These are phyloP conservation scores for Kwoniella dejecticola DNA, from an alignment of 768 basidiomycete genomes.

Conservation along the genomic window DNA sequence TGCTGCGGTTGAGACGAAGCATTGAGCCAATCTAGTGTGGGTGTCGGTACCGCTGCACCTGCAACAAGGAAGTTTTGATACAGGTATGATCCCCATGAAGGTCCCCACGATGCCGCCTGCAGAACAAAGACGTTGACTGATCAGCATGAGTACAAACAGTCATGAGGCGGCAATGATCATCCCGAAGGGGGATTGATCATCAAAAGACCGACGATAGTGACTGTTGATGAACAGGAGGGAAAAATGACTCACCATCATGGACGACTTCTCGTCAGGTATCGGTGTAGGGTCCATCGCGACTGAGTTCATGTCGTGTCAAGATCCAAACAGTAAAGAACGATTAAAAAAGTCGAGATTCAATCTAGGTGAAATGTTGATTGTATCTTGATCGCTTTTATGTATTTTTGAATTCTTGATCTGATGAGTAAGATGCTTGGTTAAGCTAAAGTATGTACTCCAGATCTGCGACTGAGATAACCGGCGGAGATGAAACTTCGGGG, in stretches of 20 bases:
- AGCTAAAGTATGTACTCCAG: neutral
- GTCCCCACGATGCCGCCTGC: slow-evolving; percentile 11
- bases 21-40: slow-evolving; percentile 28
- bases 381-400: too few relatives aligned
- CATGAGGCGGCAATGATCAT: neutral
- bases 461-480: neutral
- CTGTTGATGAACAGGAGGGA: neutral
- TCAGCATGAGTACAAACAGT: neutral
- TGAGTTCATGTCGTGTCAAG: neutral
- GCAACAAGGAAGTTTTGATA: slow-evolving; percentile 44
- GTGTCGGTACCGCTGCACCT: slow-evolving; percentile 34
- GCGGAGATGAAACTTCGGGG: neutral
- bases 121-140: neutral
- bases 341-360: neutral
- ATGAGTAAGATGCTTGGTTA: neutral
- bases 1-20: slow-evolving; percentile 7
- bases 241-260: slow-evolving; percentile 9
- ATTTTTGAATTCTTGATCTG: too few relatives aligned
- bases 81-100: slow-evolving; percentile 47
- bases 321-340: neutral
- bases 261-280: slow-evolving; percentile 2
- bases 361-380: neutral
- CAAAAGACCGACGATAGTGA: neutral
- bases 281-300: slow-evolving; percentile 2
- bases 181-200: neutral